These are phyloP conservation scores for Termitomyces sp. DNA, from an alignment of 768 basidiomycete genomes.

Conservation along the genomic window DNA sequence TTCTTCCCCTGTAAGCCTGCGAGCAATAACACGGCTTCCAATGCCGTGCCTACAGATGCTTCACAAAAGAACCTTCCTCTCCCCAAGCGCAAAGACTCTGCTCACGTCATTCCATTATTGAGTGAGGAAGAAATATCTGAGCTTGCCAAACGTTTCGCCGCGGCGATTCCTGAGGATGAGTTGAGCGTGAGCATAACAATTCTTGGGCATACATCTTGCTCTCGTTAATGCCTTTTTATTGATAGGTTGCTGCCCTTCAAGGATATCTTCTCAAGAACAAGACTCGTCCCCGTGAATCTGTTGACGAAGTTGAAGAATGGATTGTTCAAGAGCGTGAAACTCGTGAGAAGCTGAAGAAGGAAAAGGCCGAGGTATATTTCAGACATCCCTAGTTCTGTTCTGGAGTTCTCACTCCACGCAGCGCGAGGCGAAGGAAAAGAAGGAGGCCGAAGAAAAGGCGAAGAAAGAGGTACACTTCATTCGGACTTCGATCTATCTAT, in stretches of 20 bases:
- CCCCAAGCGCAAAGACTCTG: slow-evolving; percentile 57
- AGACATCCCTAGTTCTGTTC: not conserved
- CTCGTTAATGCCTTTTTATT: not conserved
- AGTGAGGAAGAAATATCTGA: slow-evolving; percentile 72
- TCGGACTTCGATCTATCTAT: not conserved
- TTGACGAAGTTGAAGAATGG: slow-evolving; percentile 79
- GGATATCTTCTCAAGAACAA: slow-evolving; percentile 89
- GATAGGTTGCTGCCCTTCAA: slow-evolving; percentile 77
- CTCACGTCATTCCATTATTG: slow-evolving; percentile 63
- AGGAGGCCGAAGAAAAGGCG: slow-evolving; percentile 65
- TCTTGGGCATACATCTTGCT: not conserved
- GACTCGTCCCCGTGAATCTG: slow-evolving; percentile 83
- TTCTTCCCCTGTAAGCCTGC: slow-evolving; percentile 76
- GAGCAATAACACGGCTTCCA: slow-evolving; percentile 13
- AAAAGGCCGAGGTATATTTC: slow-evolving; percentile 53
- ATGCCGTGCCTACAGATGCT: slow-evolving; percentile 33
- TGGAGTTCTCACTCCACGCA: slow-evolving; percentile 27
- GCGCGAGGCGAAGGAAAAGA: slow-evolving; percentile 80
- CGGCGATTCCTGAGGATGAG: slow-evolving; percentile 82
- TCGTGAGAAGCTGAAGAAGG: slow-evolving; percentile 80
- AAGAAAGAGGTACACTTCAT: slow-evolving; percentile 40
- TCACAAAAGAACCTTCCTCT: slow-evolving; percentile 67
- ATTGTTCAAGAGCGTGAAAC: slow-evolving; percentile 78
- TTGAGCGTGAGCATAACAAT: slow-evolving; percentile 57
- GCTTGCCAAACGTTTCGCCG: slow-evolving; percentile 80